Conservation (phyloP, 176 grass and related monocot genomes). For the Panicum miliaceum region DNA sequence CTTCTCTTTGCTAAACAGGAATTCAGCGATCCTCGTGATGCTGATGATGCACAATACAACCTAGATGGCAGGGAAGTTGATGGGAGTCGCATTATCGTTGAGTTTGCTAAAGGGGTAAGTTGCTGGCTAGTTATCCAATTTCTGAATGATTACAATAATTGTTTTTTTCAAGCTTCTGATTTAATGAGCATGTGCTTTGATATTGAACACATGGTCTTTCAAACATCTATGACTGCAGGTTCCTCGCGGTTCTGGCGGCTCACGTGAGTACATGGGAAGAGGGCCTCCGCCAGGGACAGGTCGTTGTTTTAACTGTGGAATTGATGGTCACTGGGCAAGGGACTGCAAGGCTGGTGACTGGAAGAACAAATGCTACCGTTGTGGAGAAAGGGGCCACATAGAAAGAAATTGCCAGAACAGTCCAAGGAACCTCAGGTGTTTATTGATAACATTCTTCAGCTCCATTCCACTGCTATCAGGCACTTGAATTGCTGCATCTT, state of each 20-base stretch:
- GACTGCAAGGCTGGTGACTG: slow-evolving; percentile 98
- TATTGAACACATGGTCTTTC: background rate
- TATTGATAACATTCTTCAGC: background rate
- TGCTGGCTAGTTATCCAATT: background rate
- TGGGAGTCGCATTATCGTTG: slow-evolving; percentile 88
- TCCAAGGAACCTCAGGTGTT: slow-evolving; percentile 73
- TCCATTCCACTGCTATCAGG: background rate
- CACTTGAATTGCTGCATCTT: background rate
- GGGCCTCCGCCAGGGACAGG: slow-evolving; percentile 93
- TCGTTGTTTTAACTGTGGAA: slow-evolving; percentile 93
- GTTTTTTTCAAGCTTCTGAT: background rate
- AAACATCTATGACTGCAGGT: slow-evolving; percentile 34
- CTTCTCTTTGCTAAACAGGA: slow-evolving; percentile 54
- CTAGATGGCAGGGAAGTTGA: slow-evolving; percentile 93
- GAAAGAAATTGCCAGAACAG: slow-evolving; percentile 99
- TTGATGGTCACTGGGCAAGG: slow-evolving; percentile 98
- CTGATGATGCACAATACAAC: slow-evolving; percentile 90
- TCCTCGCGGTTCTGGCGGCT: slow-evolving; percentile 73
- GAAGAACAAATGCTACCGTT: slow-evolving; percentile 99
- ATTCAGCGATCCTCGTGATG: slow-evolving; percentile 89
- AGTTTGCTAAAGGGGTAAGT: slow-evolving; percentile 95
- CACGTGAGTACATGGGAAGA: slow-evolving; percentile 84
- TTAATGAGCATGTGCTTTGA: slow-evolving; percentile 20
- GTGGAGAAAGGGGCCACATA: slow-evolving; percentile 93
- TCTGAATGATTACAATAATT: background rate